Conservation (phyloP, 2,329 filamentous ascomycete species). For the Arthrobotrys sphaeroides region DNA sequence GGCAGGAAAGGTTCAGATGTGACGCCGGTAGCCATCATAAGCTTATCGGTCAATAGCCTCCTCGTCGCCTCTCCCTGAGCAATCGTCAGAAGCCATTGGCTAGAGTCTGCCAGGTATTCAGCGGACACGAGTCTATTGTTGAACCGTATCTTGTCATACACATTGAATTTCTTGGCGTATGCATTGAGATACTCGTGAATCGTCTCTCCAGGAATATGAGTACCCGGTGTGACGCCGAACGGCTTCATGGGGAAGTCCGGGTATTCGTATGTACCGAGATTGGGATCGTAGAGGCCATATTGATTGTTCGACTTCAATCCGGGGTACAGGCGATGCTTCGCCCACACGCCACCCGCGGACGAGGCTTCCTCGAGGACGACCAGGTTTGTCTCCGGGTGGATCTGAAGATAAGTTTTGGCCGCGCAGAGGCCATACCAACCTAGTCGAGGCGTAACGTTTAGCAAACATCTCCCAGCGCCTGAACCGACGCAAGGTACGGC, state of each 20-base stretch:
- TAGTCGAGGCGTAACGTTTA: slow-evolving; percentile 48
- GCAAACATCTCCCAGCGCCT: slow-evolving; percentile 15
- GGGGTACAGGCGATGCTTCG: slow-evolving; percentile 72
- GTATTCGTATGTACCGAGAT: slow-evolving; percentile 65
- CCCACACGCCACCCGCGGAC: slow-evolving; percentile 76
- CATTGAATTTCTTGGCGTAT: slow-evolving; percentile 63
- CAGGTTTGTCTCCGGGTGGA: slow-evolving; percentile 69
- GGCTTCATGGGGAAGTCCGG: slow-evolving; percentile 74
- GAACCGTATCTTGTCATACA: slow-evolving; percentile 62
- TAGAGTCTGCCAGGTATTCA: slow-evolving; percentile 59
- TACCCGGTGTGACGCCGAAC: slow-evolving; percentile 61
- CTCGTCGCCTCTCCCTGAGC: slow-evolving; percentile 56
- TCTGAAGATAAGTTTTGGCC: slow-evolving; percentile 65
- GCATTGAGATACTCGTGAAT: slow-evolving; percentile 65
- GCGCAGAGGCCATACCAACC: slow-evolving; percentile 64
- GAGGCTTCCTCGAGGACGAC: slow-evolving; percentile 69
- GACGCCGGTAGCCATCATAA: slow-evolving; percentile 69
- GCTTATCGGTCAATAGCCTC: slow-evolving; percentile 59
- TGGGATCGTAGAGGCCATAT: slow-evolving; percentile 69
- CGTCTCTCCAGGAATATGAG: slow-evolving; percentile 65
- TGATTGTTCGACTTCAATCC: slow-evolving; percentile 79
- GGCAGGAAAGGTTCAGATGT: slow-evolving; percentile 67
- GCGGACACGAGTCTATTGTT: slow-evolving; percentile 62
- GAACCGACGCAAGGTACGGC: neutral
- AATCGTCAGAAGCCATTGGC: slow-evolving; percentile 64